Evolutionary conservation across 371 early-diverging fungal species (phyloP), one percentile per base, ranked within the genome.

Genomic region (Circinella minor): DNA sequence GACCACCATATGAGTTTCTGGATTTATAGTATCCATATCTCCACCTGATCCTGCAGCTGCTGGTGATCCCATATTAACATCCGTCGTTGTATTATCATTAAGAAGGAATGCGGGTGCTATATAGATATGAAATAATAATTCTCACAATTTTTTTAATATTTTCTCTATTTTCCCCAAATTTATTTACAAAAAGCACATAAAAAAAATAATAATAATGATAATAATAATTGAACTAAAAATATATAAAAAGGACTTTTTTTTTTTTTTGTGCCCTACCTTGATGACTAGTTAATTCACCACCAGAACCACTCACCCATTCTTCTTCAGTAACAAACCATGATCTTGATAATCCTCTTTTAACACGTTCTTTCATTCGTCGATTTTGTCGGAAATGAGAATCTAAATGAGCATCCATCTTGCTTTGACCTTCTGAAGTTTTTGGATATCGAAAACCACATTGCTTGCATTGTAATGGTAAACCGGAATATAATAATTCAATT

Each of bases 321-420:
- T 86, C 86, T 48, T 91, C 94, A 13, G 79, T 80, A 0, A 94
- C 82, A 78, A 93, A 95, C 97, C 96, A 98, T 55, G 92, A 93
- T 54, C 97, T 88, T 20, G 93, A 91, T 51, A 92, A 74, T 3
- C 93, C 90, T 55, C 90, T 88, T 71, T 89, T 90, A 36, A 85
- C 90, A 62, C 87, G 89, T 71, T 94, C 92, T 76, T 94, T 94
- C 75, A 87, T 78, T 14, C 94, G 86, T 63, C 93, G 83, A 75
- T 96, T 96, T 77, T 93, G 95, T 63, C 96, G 87, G 77, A 96
- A 98, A 77, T 98, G 98, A 85, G 95, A 93, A 71, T 98, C 97
- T 66, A 98, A 72, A 80, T 98, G 98, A 37, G 88, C 86, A 71
- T 89, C 89, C 90, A 94, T 92, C 73, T 89, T 89, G 51, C 78